Evolutionary conservation across 257 asterid species (phyloP).

Genomic region (Rhazya stricta): DNA sequence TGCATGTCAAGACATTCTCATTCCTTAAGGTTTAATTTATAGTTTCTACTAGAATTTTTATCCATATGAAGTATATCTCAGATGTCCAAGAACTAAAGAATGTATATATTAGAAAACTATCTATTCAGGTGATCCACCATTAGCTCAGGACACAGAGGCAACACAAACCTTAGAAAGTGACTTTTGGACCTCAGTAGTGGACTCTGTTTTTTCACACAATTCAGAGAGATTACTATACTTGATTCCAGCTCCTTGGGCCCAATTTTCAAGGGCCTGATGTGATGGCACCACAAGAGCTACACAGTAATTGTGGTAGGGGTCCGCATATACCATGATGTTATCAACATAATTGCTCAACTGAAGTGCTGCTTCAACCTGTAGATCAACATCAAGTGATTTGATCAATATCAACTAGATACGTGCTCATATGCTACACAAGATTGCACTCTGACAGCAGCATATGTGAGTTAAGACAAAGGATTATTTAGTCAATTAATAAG

Average conservation of each 20-base stretch:
- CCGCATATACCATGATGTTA: conserved; percentile 66
- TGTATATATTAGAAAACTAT: background rate
- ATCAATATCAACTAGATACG: conserved; percentile 3
- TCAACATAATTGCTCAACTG: conserved; percentile 53
- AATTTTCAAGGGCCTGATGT: conserved; percentile 58
- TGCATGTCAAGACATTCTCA: background rate
- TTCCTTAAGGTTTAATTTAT: background rate
- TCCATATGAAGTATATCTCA: background rate
- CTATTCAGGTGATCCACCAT: background rate
- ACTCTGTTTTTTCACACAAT: conserved; percentile 65
- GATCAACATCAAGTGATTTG: conserved; percentile 13
- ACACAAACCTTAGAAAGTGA: conserved; percentile 67
- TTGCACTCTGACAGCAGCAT: background rate
- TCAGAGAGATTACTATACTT: conserved; percentile 47
- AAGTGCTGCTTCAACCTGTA: conserved; percentile 89
- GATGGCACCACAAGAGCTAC: conserved; percentile 79
- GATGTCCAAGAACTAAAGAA: background rate
- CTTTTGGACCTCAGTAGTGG: conserved; percentile 61
- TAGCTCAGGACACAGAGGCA: background rate
- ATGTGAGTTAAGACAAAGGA: background rate
- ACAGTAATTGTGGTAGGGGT: conserved; percentile 76
- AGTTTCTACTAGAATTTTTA: background rate
- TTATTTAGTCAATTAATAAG: background rate
- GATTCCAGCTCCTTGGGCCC: conserved; percentile 75
- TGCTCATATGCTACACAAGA: background rate